These are phyloP conservation scores for Chenopodium suecicum DNA, from an alignment of 148 eudicot genomes.

Conservation along the genomic window DNA sequence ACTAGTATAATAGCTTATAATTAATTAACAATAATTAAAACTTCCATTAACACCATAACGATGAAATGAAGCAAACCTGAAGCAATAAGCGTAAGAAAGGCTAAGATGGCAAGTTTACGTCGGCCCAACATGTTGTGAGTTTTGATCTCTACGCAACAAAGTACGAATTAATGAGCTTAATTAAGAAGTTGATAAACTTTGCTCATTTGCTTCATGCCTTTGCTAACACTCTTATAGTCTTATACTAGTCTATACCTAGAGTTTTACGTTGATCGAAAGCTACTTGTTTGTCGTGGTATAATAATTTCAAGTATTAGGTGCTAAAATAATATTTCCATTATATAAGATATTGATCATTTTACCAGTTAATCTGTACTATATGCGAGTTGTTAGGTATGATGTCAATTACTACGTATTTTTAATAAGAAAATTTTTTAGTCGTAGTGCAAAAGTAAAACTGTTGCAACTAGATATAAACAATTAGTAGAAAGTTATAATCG, in stretches of 20 bases:
- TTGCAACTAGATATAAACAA: no score
- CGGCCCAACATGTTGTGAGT: neutral
- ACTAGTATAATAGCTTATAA: no score
- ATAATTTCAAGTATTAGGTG: no score
- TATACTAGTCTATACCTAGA: no score
- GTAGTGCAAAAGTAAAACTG: no score
- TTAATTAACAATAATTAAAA: no score
- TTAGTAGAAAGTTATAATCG: no score
- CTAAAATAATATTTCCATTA: no score
- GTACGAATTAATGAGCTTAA: neutral
- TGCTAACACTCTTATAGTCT: neutral
- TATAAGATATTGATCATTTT: no score
- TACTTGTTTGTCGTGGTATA: neutral
- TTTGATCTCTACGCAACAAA: neutral
- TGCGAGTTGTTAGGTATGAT: no score
- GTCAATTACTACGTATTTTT: no score
- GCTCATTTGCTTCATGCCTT: neutral
- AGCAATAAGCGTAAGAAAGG: neutral
- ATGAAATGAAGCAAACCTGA: neutral
- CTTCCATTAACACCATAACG: neutral
- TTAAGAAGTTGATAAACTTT: neutral
- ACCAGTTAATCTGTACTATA: neutral
- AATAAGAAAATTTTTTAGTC: no score
- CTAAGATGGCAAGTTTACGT: neutral
- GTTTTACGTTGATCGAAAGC: neutral